Evolutionary conservation across 2,329 filamentous ascomycete genomes (phyloP), one percentile per base, ranked within the genome.

Genomic region (Xylariaceae sp.): DNA sequence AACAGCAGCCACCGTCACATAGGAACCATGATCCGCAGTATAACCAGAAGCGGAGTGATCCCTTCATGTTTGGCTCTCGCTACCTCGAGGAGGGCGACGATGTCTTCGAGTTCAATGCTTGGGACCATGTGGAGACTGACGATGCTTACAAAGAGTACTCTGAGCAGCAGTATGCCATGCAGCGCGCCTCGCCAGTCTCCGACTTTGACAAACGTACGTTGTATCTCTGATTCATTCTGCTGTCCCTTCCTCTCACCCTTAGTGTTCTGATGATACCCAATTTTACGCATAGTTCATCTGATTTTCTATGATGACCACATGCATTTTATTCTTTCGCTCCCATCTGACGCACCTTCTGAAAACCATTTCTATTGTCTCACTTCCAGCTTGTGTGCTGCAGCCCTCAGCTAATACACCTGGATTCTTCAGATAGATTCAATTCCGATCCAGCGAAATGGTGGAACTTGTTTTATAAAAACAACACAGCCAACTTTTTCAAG

Each of bases 401-500:
- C 34, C 19, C 14, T 35, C 21, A 20, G 42, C 48, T 53, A 25
- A 53, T 34, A 34, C 22, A 10, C 16, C 25, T 36, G 53, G 42
- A 48, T n/a, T n/a, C n/a, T 58, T 45, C 60, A 86, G 82, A 73
- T 58, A 86, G 89, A 55, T 96, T 96, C 74, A 97, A 96, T 65
- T 74, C 77, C 37, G 81, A 94, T 54, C 93, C 93, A 1, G 91
- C 88, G 51, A 95, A 90, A 67, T 97, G 90, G 88, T 98, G 93
- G 93, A 93, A 98, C 62, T 72, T 86, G 44, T 98, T 98, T 70
- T 98, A 98, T 75, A 91, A 93, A 70, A 95, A 97, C 71, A 97
- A 98, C 69, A 88, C 87, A 17, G 80, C 85, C 59, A 97, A 97
- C 63, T 98, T 98, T 70, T 98, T 98, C 81, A 98, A 98, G 70